Base-by-base conservation (phyloP, 495 filamentous ascomycete genomes). In the Massariosphaeria phaeospora region DNA sequence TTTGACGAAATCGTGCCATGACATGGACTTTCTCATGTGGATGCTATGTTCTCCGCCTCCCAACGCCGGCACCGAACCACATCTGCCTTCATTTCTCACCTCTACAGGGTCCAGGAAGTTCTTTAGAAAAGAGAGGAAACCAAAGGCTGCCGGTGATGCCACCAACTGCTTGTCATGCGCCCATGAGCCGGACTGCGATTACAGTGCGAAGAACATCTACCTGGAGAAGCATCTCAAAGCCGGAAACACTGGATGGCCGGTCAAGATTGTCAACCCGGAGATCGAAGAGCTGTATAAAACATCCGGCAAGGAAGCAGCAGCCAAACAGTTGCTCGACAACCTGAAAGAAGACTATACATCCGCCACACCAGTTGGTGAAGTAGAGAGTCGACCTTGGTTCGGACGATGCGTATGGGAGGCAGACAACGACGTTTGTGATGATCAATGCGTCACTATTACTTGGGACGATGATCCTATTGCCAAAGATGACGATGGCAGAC, bases 401-500 rank as follows among this genome's bases (percentile, higher is more conserved):
- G 93, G 93, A 1, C 81, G 91, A 26, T 98, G 94, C 66, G 93
- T 98, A 8, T 98, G 84, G 69, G 93, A 96, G 67, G 75, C 83
- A 13, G 88, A 91, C 67, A 98, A 96, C 64, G 82, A 89, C 63
- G 93, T 91, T 20, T 88, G 84, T 65, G 93, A 98, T 66, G 88
- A 96, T 63, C 91, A 97, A 67, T 72, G 83, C 24, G 93, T 97
- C 8, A 90, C 84, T 0, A 79, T 96, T 20, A 79, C 76, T 1
- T 97, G 93, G 91, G 83, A 89, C 31, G 82, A 85, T 20, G 81
- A 85, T 50, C 73, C 73, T 0, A 38, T 76, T 36, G 41, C 62
- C 11, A 25, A 23, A 38, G 58, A 25, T 42, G 26, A 46, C 2
- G 31, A 45, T 40, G 50, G 57, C 13, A 38, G 25, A 15, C 44